These are phyloP conservation scores for Dendrobium nobile DNA, from an alignment of 106 monocot species.

Conservation along the genomic window DNA sequence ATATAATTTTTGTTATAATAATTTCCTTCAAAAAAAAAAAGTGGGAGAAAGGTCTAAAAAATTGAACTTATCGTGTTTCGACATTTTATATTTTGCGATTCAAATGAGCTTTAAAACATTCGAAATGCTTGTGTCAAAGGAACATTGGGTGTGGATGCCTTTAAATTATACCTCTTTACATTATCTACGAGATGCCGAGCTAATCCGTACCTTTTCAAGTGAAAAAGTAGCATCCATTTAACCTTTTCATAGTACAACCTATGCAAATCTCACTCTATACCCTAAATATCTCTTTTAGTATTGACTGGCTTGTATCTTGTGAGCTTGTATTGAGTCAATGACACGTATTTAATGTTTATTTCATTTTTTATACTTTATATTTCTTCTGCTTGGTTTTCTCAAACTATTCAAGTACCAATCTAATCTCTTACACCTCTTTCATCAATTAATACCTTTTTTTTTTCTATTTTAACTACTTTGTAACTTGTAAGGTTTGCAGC, in stretches of 20 bases:
- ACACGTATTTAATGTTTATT: not conserved
- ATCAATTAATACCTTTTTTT: not conserved
- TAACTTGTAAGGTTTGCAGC: conserved; percentile 30
- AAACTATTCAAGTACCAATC: not conserved
- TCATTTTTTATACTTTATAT: not conserved
- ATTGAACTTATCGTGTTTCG: too few species aligned
- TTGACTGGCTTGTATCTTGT: not conserved
- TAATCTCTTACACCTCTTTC: not conserved
- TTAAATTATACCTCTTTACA: too few species aligned
- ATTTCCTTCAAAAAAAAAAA: too few species aligned
- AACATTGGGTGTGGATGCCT: too few species aligned
- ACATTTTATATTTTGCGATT: too few species aligned
- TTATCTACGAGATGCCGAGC: too few species aligned
- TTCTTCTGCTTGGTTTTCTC: not conserved
- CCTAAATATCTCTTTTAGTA: not conserved
- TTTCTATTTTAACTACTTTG: conserved; percentile 8
- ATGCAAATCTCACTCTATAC: not conserved
- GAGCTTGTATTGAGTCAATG: not conserved
- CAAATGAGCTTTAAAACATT: too few species aligned
- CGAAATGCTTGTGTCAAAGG: too few species aligned
- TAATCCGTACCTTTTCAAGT: too few species aligned
- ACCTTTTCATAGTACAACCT: not conserved
- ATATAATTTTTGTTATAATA: too few species aligned
- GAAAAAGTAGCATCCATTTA: not conserved
- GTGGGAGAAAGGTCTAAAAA: too few species aligned